These are phyloP conservation scores for Chlorella variabilis DNA, from an alignment of 163 green algal species.

Conservation along the genomic window DNA sequence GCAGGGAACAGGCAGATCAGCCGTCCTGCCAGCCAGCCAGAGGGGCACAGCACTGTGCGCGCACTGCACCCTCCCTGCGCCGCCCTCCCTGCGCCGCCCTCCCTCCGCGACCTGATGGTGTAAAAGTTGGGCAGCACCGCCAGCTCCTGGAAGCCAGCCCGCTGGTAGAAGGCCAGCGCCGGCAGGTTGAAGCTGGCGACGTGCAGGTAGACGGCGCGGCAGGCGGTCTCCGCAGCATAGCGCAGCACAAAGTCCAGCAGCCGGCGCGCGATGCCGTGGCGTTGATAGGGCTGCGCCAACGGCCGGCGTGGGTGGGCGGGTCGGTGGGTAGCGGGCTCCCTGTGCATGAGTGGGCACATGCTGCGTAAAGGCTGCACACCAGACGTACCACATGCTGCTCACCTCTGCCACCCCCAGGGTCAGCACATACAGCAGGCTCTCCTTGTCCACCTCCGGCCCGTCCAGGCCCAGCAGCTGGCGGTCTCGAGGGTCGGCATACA, in stretches of 20 bases:
- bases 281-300: constrained; percentile 45
- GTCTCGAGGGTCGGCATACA: constrained; percentile 40
- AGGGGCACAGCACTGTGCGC: not conserved
- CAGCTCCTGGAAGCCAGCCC: constrained; percentile 44
- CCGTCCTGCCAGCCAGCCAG: not conserved
- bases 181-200: constrained; percentile 56
- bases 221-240: constrained; percentile 26
- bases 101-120: constrained; percentile 48
- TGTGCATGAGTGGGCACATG: too few species aligned
- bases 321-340: too few species aligned
- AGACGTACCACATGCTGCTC: not conserved
- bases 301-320: not conserved
- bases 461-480: constrained; percentile 46
- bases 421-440: constrained; percentile 55
- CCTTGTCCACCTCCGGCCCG: constrained; percentile 20
- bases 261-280: constrained; percentile 36
- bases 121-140: constrained; percentile 54
- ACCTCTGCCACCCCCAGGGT: constrained; percentile 51
- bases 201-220: constrained; percentile 53
- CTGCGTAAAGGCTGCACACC: too few species aligned
- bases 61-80: not conserved
- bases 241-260: constrained; percentile 35
- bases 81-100: not conserved
- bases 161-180: constrained; percentile 45
- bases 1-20: too few species aligned